These are phyloP conservation scores for Aspergillus carbonarius DNA, from an alignment of 2,329 filamentous ascomycete species.

Conservation along the genomic window DNA sequence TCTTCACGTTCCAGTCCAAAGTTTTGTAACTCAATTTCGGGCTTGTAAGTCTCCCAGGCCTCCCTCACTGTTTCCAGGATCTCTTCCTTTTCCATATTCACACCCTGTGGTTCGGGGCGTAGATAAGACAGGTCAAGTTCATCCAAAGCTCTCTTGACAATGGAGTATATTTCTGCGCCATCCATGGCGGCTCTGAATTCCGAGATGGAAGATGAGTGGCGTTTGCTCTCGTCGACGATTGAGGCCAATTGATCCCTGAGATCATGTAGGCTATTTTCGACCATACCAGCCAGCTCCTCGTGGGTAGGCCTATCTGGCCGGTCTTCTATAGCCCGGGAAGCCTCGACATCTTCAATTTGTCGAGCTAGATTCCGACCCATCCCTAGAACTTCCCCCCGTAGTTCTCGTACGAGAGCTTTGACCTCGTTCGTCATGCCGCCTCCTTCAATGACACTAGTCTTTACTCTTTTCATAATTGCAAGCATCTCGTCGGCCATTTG, in stretches of 20 bases:
- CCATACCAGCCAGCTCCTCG: conserved; percentile 72
- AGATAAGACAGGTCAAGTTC: conserved; percentile 61
- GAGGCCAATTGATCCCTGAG: conserved; percentile 82
- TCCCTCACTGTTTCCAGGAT: conserved; percentile 84
- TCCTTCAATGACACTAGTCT: conserved; percentile 84
- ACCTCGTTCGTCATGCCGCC: conserved; percentile 89
- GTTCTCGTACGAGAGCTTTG: conserved; percentile 83
- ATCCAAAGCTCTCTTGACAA: conserved; percentile 71
- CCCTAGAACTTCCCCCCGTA: conserved; percentile 86
- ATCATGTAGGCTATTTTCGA: conserved; percentile 76
- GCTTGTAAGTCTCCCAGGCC: conserved; percentile 92
- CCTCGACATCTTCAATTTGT: conserved; percentile 65
- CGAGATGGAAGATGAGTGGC: conserved; percentile 64
- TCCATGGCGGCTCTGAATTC: conserved; percentile 67
- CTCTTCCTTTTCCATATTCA: conserved; percentile 70
- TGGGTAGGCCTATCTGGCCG: conserved; percentile 55
- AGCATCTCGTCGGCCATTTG: conserved; percentile 73
- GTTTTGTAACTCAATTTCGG: conserved; percentile 86
- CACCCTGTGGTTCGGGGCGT: conserved; percentile 51
- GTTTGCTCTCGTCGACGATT: conserved; percentile 72
- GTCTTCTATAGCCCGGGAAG: conserved; percentile 45
- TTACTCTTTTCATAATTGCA: conserved; percentile 79
- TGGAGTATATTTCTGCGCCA: conserved; percentile 81
- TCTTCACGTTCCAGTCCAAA: conserved; percentile 89
- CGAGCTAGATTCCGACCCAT: conserved; percentile 91